Conservation (phyloP, 176 grass and related monocot genomes). For the Raddia distichophylla region DNA sequence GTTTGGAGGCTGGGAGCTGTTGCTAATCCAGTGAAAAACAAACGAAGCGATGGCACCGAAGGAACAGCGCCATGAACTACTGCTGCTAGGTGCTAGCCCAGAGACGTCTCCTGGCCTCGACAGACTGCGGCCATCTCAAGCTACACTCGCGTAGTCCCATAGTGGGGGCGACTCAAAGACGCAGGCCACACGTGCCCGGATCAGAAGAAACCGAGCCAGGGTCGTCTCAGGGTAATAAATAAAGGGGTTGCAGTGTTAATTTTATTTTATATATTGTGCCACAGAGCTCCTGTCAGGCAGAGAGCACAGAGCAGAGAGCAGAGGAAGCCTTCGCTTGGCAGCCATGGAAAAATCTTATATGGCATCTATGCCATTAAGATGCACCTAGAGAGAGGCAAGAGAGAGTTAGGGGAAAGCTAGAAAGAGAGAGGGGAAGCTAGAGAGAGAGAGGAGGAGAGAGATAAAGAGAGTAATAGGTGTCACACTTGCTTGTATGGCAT, state of each 20-base stretch:
- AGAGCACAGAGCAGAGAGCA: conserved; percentile 19
- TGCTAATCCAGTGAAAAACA: neutral
- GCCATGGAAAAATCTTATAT: too few species aligned
- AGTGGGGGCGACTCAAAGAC: conserved; percentile 34
- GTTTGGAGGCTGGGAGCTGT: too few species aligned
- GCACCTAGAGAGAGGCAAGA: too few species aligned
- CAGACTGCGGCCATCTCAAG: conserved; percentile 27
- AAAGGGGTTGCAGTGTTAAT: neutral
- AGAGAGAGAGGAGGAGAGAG: too few species aligned
- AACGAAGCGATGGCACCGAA: neutral
- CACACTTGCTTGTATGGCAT: too few species aligned
- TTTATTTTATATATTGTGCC: neutral
- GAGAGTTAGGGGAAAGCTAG: too few species aligned
- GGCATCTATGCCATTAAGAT: too few species aligned
- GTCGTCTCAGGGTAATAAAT: neutral
- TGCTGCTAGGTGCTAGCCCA: neutral
- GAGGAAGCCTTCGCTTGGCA: neutral
- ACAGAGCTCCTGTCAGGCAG: conserved; percentile 30
- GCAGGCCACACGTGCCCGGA: conserved; percentile 26
- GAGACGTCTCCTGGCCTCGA: conserved; percentile 34
- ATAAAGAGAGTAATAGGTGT: too few species aligned
- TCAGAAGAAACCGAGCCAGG: conserved; percentile 38
- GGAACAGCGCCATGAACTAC: neutral
- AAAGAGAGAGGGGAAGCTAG: too few species aligned
- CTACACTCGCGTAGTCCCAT: neutral